These are phyloP conservation scores for Eucalyptus dawsonii DNA, from an alignment of 345 rosid genomes.

Conservation along the genomic window DNA sequence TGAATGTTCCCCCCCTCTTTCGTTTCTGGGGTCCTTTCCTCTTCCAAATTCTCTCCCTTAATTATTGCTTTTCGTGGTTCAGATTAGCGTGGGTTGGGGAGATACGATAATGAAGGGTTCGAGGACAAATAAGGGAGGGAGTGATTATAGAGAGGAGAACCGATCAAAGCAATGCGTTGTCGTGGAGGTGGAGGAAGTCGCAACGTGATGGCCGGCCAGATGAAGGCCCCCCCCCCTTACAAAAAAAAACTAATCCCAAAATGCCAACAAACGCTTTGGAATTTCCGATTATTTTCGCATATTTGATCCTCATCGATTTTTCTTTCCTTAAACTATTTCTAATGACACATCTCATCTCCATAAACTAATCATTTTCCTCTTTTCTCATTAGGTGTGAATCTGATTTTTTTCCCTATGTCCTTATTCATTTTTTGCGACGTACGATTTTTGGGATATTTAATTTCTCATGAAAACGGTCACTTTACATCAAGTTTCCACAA, in stretches of 20 bases:
- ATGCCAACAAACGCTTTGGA: not conserved
- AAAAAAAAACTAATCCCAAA: not conserved
- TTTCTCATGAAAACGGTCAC: not conserved
- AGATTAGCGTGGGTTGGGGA: not conserved
- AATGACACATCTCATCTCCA: not conserved
- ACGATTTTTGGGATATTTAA: fast-evolving
- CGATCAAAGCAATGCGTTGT: not conserved
- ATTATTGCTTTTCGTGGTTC: not conserved
- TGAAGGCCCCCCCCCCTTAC: not conserved
- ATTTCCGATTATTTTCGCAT: not conserved
- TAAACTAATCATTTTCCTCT: not conserved
- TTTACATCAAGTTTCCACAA: not conserved
- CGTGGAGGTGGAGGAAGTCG: not conserved
- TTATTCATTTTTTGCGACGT: not conserved
- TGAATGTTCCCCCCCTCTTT: not conserved
- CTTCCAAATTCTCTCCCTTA: not conserved
- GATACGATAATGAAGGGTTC: not conserved
- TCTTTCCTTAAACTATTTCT: not conserved
- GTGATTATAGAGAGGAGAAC: not conserved
- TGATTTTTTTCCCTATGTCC: not conserved
- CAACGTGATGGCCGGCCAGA: not conserved
- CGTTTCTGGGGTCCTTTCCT: not conserved
- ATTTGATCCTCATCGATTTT: not conserved
- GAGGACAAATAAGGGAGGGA: not conserved
- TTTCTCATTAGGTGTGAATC: fast-evolving